Evolutionary conservation across 1,284 basidiomycete genomes (phyloP).

Genomic region (Boletus semigastroideus): DNA sequence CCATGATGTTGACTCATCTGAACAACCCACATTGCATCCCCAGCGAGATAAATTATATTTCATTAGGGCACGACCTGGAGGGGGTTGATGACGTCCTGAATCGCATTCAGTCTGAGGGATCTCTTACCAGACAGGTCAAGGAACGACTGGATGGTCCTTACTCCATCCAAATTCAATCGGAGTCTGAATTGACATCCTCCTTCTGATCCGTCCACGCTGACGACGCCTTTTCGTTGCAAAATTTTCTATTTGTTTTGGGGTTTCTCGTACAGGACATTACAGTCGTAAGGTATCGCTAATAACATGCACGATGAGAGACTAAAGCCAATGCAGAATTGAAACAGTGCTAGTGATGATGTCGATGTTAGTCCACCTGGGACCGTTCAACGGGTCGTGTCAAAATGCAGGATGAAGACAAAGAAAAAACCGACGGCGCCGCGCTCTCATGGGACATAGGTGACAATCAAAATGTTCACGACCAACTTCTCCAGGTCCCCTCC

Average conservation of each 20-base stretch:
- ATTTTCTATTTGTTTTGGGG: conserved; percentile 9
- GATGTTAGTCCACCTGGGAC: conserved; percentile 1
- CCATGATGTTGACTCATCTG: background rate
- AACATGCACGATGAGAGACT: background rate
- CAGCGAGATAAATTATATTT: background rate
- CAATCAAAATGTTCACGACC: conserved; percentile 69
- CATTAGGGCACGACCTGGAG: background rate
- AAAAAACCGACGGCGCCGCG: background rate
- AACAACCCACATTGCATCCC: background rate
- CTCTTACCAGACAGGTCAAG: too few relatives aligned
- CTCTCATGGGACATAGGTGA: conserved; percentile 54
- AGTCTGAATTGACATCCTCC: background rate
- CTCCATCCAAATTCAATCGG: background rate
- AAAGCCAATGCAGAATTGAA: background rate
- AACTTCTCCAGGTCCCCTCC: conserved; percentile 67
- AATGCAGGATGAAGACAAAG: background rate
- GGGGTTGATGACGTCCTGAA: background rate
- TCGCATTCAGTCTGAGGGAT: too few relatives aligned
- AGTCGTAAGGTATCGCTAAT: conserved; percentile 14
- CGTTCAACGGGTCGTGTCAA: background rate
- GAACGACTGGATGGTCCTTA: too few relatives aligned
- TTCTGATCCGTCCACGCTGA: background rate
- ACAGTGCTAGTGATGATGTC: background rate
- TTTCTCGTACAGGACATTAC: conserved; percentile 9
- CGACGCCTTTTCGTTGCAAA: background rate